A percentile compares a stretch with the other conserved stretches of the same genome.
phyloP scores from a whole-genome alignment of 805 yeast genomes.

The Cyberlindnera galapagoensis region DNA sequence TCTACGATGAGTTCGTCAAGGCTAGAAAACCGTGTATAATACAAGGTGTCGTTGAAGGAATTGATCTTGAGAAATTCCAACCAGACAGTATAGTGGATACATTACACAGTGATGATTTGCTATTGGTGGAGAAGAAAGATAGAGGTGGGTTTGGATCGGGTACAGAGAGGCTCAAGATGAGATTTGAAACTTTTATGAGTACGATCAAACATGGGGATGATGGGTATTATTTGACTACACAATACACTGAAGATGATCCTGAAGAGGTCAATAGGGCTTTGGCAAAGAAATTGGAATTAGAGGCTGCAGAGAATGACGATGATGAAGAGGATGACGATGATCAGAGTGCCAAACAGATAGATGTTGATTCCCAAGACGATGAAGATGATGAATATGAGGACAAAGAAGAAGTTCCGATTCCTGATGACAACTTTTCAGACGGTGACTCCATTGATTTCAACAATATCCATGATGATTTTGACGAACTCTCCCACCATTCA shows the following conservation, averaged over 20 bases:
- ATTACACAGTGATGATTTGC: conserved; percentile 27
- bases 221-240: conserved; percentile 61
- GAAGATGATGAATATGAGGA: conserved; percentile 17
- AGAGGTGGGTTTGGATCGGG: conserved; percentile 70
- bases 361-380: no score
- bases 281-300: conserved; percentile 20
- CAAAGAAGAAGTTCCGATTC: conserved; percentile 4
- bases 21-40: conserved; percentile 41
- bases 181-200: conserved; percentile 40
- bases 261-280: conserved; percentile 21
- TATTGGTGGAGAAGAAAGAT: conserved; percentile 54
- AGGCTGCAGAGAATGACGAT: conserved; percentile 6
- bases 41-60: conserved; percentile 29
- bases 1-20: conserved; percentile 12
- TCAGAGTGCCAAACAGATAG: no score
- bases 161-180: conserved; percentile 42
- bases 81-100: conserved; percentile 31
- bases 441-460: conserved; percentile 36
- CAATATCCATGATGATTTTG: conserved; percentile 45
- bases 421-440: conserved; percentile 26
- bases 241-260: conserved; percentile 45
- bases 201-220: conserved; percentile 39
- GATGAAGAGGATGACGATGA: conserved; percentile 15
- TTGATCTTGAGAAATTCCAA: conserved; percentile 29
- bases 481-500: conserved; percentile 30